phyloP scores from a whole-genome alignment of 192 early-diverging fungal genomes.

The Fimicolochytrium jonesii region DNA sequence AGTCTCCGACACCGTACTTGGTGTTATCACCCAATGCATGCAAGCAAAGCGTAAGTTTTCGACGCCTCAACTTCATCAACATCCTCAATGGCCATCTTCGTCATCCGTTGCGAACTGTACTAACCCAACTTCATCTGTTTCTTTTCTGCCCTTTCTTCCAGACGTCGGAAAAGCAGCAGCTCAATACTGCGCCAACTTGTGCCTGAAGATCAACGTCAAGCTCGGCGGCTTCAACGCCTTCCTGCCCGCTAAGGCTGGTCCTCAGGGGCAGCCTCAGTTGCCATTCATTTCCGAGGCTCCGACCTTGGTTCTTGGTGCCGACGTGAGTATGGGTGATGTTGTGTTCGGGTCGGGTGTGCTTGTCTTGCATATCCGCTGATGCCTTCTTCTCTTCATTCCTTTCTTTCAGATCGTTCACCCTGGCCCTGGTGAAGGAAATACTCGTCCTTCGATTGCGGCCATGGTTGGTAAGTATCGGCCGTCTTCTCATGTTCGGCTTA shows the following conservation, averaged over 20 bases:
- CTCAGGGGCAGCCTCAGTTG: background rate
- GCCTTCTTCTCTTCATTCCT: background rate
- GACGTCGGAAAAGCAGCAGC: constrained; percentile 49
- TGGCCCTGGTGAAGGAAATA: constrained; percentile 50
- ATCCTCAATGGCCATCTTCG: too few relatives aligned
- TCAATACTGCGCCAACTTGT: constrained; percentile 85
- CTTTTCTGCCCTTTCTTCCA: background rate
- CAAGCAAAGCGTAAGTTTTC: constrained; percentile 47
- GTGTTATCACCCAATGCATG: constrained; percentile 88
- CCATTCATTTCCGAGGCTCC: constrained; percentile 32
- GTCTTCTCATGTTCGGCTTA: constrained; percentile 15
- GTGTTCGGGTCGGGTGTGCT: background rate
- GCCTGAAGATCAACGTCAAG: constrained; percentile 74
- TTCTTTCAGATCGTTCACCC: constrained; percentile 57
- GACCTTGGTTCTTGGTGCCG: constrained; percentile 79
- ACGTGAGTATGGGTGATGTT: constrained; percentile 44
- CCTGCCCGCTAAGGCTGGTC: constrained; percentile 9
- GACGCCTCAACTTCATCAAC: too few relatives aligned
- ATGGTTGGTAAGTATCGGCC: constrained; percentile 31
- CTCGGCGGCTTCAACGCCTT: constrained; percentile 51
- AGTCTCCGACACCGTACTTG: constrained; percentile 71
- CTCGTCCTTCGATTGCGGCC: constrained; percentile 45
- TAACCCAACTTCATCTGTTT: background rate
- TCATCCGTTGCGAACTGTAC: background rate
- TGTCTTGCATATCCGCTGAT: too few relatives aligned